A percentile compares a stretch with the other conserved stretches of the same genome.
Conservation (phyloP, 2,329 filamentous ascomycete species). For the Cladorrhinum sp. region DNA sequence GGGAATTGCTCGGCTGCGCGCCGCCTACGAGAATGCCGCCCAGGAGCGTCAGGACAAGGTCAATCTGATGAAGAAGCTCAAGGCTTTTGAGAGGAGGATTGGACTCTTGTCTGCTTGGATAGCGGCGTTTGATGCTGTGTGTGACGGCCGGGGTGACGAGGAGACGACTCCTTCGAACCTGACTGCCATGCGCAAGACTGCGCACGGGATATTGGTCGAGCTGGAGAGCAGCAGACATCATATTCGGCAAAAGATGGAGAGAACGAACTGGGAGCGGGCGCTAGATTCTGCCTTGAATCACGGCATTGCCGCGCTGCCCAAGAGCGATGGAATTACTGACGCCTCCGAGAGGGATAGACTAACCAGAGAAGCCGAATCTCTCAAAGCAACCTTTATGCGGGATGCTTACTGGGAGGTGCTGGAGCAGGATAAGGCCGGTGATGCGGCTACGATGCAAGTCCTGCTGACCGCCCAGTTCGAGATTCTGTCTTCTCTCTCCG, state of each 20-base stretch:
- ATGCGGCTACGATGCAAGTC: slow-evolving; percentile 74
- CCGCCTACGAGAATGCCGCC: slow-evolving; percentile 77
- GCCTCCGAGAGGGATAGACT: slow-evolving; percentile 68
- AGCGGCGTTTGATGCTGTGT: slow-evolving; percentile 81
- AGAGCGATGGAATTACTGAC: slow-evolving; percentile 63
- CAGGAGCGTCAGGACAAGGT: slow-evolving; percentile 76
- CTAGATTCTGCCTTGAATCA: slow-evolving; percentile 87
- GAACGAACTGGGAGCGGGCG: slow-evolving; percentile 79
- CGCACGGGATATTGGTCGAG: slow-evolving; percentile 82
- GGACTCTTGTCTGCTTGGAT: slow-evolving; percentile 88
- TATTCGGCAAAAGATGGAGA: slow-evolving; percentile 78
- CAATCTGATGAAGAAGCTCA: slow-evolving; percentile 75
- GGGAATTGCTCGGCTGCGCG: slow-evolving; percentile 73
- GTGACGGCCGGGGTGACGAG: slow-evolving; percentile 67
- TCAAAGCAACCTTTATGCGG: slow-evolving; percentile 78
- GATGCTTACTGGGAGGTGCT: slow-evolving; percentile 74
- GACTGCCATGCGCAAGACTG: slow-evolving; percentile 77
- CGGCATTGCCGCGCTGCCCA: slow-evolving; percentile 72
- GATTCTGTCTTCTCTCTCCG: slow-evolving; percentile 76
- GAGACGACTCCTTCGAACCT: slow-evolving; percentile 67
- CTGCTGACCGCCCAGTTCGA: slow-evolving; percentile 90
- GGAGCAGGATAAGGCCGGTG: slow-evolving; percentile 79
- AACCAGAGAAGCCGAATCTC: slow-evolving; percentile 76
- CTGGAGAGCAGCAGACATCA: slow-evolving; percentile 88
- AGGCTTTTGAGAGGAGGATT: slow-evolving; percentile 80